Conservation (phyloP, 805 yeast genomes). For the Ogataea minuta region DNA sequence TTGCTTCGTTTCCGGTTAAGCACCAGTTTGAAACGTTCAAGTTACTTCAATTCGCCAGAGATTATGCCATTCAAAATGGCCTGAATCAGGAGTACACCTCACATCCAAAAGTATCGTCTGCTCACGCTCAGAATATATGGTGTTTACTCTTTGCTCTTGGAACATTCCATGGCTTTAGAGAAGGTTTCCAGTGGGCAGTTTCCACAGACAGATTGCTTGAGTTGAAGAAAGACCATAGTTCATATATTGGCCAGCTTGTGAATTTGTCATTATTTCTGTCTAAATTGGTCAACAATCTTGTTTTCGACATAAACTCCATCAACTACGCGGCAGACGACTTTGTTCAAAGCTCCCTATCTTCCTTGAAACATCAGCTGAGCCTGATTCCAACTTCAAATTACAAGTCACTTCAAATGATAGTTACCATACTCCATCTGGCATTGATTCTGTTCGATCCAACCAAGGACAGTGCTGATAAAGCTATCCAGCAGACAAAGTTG, state of each 20-base stretch:
- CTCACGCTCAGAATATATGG: conserved; percentile 28
- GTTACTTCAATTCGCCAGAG: conserved; percentile 26
- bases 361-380: conserved; percentile 25
- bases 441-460: conserved; percentile 24
- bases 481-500: conserved; percentile 11
- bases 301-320: conserved; percentile 18
- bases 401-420: conserved; percentile 7
- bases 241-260: conserved; percentile 22
- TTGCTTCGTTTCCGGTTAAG: conserved; percentile 29
- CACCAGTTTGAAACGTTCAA: conserved; percentile 18
- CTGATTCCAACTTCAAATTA: conserved; percentile 6
- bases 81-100: conserved; percentile 17
- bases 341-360: conserved; percentile 22
- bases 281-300: conserved; percentile 23
- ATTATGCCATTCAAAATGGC: conserved; percentile 23
- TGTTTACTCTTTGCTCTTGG: conserved; percentile 29
- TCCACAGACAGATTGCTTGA: conserved; percentile 21
- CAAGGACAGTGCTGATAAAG: conserved; percentile 7
- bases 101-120: conserved; percentile 12
- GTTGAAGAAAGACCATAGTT: conserved; percentile 12
- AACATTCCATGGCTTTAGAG: conserved; percentile 25
- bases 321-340: conserved; percentile 17
- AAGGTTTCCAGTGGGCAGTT: conserved; percentile 30
- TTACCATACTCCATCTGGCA: conserved; percentile 20
- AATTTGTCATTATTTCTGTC: conserved; percentile 21